Percentiles rank a stretch among this genome's conserved stretches.
These are phyloP conservation scores for Royoungia palumana DNA, from an alignment of 768 basidiomycete species.

Conservation along the genomic window DNA sequence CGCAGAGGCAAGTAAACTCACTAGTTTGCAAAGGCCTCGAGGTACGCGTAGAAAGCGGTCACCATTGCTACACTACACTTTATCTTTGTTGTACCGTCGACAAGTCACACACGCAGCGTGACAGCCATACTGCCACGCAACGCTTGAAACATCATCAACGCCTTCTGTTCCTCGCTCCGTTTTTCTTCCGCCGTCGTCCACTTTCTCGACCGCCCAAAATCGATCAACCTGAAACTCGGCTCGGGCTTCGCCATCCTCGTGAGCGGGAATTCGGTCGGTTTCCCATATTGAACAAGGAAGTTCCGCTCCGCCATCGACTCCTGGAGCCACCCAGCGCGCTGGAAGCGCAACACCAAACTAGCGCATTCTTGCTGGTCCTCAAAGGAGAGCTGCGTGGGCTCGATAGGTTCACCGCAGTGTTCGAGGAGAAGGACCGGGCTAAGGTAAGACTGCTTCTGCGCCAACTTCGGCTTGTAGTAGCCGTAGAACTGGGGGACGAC, in stretches of 20 bases:
- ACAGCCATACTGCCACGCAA: background rate
- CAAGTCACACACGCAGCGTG: background rate
- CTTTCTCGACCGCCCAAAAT: conserved; percentile 42
- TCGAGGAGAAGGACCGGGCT: conserved; percentile 48
- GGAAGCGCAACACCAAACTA: conserved; percentile 40
- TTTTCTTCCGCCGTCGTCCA: background rate
- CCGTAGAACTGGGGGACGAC: conserved; percentile 65
- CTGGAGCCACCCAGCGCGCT: conserved; percentile 37
- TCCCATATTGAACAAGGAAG: conserved; percentile 42
- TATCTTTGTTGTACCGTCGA: too few species aligned
- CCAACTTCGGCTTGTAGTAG: conserved; percentile 42
- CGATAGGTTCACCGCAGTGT: conserved; percentile 41
- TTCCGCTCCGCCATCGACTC: conserved; percentile 43
- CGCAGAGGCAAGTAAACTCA: too few species aligned
- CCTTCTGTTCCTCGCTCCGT: conserved; percentile 1
- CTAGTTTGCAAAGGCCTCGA: too few species aligned
- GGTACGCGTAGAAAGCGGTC: too few species aligned
- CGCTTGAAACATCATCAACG: conserved; percentile 2
- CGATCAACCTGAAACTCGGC: conserved; percentile 47
- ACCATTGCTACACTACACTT: too few species aligned
- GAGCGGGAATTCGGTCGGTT: conserved; percentile 30
- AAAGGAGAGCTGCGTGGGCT: conserved; percentile 23
- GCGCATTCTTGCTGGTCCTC: conserved; percentile 43
- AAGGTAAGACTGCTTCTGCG: conserved; percentile 3
- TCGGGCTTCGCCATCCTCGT: conserved; percentile 3